phyloP scores from a whole-genome alignment of 1,284 basidiomycete genomes.

The Malassezia globosa region DNA sequence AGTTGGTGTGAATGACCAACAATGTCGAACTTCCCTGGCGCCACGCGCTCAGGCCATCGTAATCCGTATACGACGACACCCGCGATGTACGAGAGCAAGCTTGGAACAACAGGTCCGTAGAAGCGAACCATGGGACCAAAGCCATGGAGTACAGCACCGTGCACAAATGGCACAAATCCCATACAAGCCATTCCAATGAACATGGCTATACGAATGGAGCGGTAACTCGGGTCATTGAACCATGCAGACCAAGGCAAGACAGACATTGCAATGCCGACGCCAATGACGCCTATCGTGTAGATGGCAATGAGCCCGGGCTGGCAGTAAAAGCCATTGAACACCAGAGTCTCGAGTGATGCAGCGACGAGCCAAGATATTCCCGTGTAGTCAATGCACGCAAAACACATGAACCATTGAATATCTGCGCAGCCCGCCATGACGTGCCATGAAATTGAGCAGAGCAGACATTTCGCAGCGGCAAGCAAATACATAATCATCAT shows the following conservation, averaged over 20 bases:
- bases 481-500: slow-evolving; percentile 43
- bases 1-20: slow-evolving; percentile 44
- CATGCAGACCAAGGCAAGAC: slow-evolving; percentile 43
- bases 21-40: slow-evolving; percentile 39
- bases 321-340: slow-evolving; percentile 47
- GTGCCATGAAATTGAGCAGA: slow-evolving; percentile 41
- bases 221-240: slow-evolving; percentile 42
- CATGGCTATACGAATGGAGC: slow-evolving; percentile 33
- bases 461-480: slow-evolving; percentile 42
- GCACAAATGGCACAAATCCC: slow-evolving; percentile 36
- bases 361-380: slow-evolving; percentile 46
- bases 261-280: slow-evolving; percentile 35
- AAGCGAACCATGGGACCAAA: slow-evolving; percentile 28
- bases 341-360: slow-evolving; percentile 38
- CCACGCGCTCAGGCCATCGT: slow-evolving; percentile 39
- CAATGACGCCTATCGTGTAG: slow-evolving; percentile 34
- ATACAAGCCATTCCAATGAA: slow-evolving; percentile 43
- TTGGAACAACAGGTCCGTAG: slow-evolving; percentile 40
- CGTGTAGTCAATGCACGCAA: slow-evolving; percentile 45
- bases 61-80: slow-evolving; percentile 40
- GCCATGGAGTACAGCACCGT: slow-evolving; percentile 40
- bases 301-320: slow-evolving; percentile 40
- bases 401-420: slow-evolving; percentile 38
- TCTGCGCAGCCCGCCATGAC: slow-evolving; percentile 45
- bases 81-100: slow-evolving; percentile 31